Evolutionary conservation across 208 protist genomes (phyloP).

Genomic region (Naegleria fowleri): DNA sequence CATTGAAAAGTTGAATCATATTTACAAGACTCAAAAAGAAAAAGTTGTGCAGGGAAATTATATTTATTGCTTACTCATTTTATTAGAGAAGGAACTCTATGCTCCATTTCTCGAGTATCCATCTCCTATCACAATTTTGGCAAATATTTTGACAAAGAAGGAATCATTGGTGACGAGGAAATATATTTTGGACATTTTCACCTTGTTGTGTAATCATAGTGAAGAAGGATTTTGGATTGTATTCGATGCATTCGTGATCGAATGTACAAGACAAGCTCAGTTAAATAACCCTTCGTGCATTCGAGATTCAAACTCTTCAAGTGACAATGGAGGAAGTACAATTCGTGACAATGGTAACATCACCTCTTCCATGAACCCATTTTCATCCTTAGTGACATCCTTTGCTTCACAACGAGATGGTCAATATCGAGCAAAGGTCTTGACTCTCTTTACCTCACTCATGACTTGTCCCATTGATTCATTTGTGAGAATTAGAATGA

Average conservation of each 20-base stretch:
- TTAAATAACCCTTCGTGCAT: not conserved
- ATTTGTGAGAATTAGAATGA: not conserved
- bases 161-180: not conserved
- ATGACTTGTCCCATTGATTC: not conserved
- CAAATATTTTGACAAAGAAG: not conserved
- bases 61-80: not conserved
- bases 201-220: not conserved
- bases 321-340: no score
- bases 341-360: not conserved
- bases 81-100: not conserved
- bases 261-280: not conserved
- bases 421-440: not conserved
- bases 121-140: not conserved
- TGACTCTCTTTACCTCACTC: not conserved
- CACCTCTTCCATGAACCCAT: not conserved
- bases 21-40: not conserved
- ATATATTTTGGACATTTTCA: not conserved
- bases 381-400: not conserved
- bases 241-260: not conserved
- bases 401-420: not conserved
- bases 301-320: no score
- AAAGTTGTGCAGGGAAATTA: slow-evolving; percentile 2
- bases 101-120: not conserved
- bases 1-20: not conserved
- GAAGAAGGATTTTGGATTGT: slow-evolving; percentile 9